Conservation (phyloP, 495 filamentous ascomycete species). For the Daldinia bambusicola region DNA sequence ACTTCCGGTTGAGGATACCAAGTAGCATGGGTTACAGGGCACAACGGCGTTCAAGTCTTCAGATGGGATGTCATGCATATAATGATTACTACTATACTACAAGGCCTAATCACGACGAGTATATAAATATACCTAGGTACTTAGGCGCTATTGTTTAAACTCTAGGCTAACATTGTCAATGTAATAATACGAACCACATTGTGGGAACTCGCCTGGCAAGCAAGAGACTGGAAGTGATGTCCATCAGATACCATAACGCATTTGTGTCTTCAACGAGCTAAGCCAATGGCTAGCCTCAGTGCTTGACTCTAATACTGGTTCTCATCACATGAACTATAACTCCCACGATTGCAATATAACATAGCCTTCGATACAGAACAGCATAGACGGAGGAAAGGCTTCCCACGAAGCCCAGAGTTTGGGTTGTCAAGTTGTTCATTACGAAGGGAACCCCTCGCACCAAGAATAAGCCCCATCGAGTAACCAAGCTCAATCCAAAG, state of each 20-base stretch:
- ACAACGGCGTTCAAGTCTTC: conserved; percentile 33
- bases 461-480: conserved; percentile 99
- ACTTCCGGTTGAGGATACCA: conserved; percentile 38
- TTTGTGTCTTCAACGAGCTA: conserved; percentile 70
- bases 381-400: conserved; percentile 49
- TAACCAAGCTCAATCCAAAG: conserved; percentile 74
- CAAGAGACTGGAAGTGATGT: conserved; percentile 51
- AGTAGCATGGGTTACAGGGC: conserved; percentile 29
- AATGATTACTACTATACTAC: conserved; percentile 16
- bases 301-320: conserved; percentile 99
- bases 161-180: not conserved
- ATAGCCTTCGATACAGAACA: conserved; percentile 53
- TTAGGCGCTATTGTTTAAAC: conserved; percentile 10
- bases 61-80: conserved; percentile 26
- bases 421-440: conserved; percentile 31
- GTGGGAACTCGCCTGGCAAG: too few relatives aligned
- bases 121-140: conserved; percentile 27
- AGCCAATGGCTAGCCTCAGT: conserved; percentile 76
- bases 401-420: conserved; percentile 62
- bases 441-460: conserved; percentile 78
- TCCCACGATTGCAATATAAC: conserved; percentile 71
- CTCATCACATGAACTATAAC: conserved; percentile 90
- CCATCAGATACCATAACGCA: conserved; percentile 94
- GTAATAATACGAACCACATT: conserved; percentile 55
- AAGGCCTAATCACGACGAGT: conserved; percentile 3